Percentiles rank a stretch among this genome's conserved stretches.
Conservation (phyloP, 352 stramenopile genomes). For the Pythium dissotocum region DNA sequence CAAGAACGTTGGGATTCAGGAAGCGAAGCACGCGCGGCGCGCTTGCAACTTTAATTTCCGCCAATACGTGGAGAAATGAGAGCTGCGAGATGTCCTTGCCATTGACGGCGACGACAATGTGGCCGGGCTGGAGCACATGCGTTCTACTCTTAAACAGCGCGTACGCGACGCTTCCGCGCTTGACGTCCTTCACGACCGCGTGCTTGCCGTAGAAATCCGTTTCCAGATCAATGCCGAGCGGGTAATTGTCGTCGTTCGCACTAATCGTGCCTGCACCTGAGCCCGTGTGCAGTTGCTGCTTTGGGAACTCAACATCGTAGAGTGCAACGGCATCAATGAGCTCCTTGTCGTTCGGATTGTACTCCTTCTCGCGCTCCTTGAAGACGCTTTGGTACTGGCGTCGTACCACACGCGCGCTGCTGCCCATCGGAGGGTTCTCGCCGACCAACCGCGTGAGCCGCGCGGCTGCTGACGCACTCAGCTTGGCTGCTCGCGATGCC, state of each 20-base stretch:
- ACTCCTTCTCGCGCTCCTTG: conserved; percentile 33
- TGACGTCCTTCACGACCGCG: conserved; percentile 44
- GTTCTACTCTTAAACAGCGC: conserved; percentile 23
- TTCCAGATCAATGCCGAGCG: conserved; percentile 55
- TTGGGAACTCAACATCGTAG: conserved; percentile 62
- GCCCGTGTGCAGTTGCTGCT: conserved; percentile 7
- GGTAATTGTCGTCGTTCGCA: conserved; percentile 7
- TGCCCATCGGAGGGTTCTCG: conserved; percentile 39
- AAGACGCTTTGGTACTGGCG: conserved; percentile 46
- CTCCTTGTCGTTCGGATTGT: conserved; percentile 30
- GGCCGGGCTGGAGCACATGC: conserved; percentile 32
- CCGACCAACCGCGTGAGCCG: conserved; percentile 36
- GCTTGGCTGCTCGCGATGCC: conserved; percentile 8
- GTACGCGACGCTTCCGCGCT: conserved; percentile 34
- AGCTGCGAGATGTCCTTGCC: conserved; percentile 36
- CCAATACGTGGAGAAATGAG: conserved; percentile 39
- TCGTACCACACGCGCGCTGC: conserved; percentile 38
- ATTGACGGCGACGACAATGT: conserved; percentile 56
- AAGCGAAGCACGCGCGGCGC: conserved; percentile 47
- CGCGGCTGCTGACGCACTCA: conserved; percentile 18
- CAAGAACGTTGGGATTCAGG: conserved; percentile 40
- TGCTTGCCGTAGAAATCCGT: conserved; percentile 61
- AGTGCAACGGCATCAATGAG: conserved; percentile 41
- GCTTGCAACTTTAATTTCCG: conserved; percentile 26
- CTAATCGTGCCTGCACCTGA: background rate